Evolutionary conservation across 805 yeast species (phyloP).

Genomic region (Suhomyces sp.): DNA sequence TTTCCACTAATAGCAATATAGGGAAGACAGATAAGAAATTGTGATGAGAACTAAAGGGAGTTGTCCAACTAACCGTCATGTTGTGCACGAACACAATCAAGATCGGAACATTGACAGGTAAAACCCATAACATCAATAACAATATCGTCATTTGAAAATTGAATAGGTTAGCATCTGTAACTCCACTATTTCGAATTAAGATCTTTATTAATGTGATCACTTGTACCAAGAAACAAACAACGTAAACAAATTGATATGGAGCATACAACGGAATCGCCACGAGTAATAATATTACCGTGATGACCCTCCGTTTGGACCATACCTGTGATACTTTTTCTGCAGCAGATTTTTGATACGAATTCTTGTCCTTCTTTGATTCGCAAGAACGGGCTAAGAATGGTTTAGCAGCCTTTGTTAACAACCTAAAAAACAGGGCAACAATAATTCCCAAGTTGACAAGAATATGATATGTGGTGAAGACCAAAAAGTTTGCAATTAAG

Average conservation of each 20-base stretch:
- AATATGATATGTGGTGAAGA: slow-evolving; percentile 33
- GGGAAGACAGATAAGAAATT: slow-evolving; percentile 78
- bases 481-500: slow-evolving; percentile 45
- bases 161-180: slow-evolving; percentile 29
- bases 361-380: background rate
- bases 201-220: slow-evolving; percentile 46
- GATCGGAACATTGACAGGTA: slow-evolving; percentile 78
- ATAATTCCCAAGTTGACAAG: slow-evolving; percentile 13
- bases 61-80: slow-evolving; percentile 71
- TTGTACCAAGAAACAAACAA: slow-evolving; percentile 61
- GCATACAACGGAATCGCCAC: slow-evolving; percentile 56
- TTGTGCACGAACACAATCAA: slow-evolving; percentile 81
- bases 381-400: too few species aligned
- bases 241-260: slow-evolving; percentile 80
- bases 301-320: slow-evolving; percentile 17
- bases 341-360: background rate
- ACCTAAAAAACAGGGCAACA: background rate
- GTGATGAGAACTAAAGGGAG: slow-evolving; percentile 86
- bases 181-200: slow-evolving; percentile 2
- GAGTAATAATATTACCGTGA: slow-evolving; percentile 37
- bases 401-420: background rate
- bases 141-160: slow-evolving; percentile 66
- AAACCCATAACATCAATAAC: slow-evolving; percentile 69
- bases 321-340: background rate
- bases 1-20: slow-evolving; percentile 57